These are phyloP conservation scores for Trichosporon faecale DNA, from an alignment of 1,284 basidiomycete genomes.

Conservation along the genomic window DNA sequence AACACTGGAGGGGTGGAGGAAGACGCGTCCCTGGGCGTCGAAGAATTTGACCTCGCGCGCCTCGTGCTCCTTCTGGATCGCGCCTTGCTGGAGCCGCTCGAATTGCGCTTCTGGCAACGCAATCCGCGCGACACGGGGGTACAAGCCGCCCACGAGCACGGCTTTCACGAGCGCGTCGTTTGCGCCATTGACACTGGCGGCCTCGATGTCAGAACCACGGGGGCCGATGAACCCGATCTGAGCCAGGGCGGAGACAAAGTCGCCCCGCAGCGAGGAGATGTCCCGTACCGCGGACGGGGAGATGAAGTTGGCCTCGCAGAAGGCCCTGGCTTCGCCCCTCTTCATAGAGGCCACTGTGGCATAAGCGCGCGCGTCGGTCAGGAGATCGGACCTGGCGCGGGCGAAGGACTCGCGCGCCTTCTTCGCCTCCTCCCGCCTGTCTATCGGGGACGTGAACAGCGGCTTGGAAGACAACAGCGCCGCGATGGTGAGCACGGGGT, in stretches of 20 bases:
- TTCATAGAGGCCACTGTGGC: slow-evolving; percentile 63
- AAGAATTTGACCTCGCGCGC: slow-evolving; percentile 77
- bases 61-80: slow-evolving; percentile 73
- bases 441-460: slow-evolving; percentile 74
- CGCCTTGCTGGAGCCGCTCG: slow-evolving; percentile 73
- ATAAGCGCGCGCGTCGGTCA: slow-evolving; percentile 78
- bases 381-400: slow-evolving; percentile 74
- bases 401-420: slow-evolving; percentile 70
- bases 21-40: slow-evolving; percentile 57
- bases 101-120: slow-evolving; percentile 75
- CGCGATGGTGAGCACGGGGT: slow-evolving; percentile 69
- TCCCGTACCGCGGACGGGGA: slow-evolving; percentile 73
- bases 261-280: slow-evolving; percentile 70
- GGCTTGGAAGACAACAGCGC: slow-evolving; percentile 85
- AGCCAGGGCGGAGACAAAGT: slow-evolving; percentile 69
- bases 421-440: slow-evolving; percentile 70
- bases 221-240: slow-evolving; percentile 67
- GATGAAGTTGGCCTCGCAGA: slow-evolving; percentile 88
- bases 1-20: slow-evolving; percentile 73
- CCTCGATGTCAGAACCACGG: slow-evolving; percentile 54
- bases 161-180: slow-evolving; percentile 74
- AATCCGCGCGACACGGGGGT: slow-evolving; percentile 72
- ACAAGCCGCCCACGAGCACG: slow-evolving; percentile 75
- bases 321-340: slow-evolving; percentile 44
- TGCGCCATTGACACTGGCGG: slow-evolving; percentile 57